Conservation (phyloP, 2,329 filamentous ascomycete genomes). For the Alternaria infectoria region DNA sequence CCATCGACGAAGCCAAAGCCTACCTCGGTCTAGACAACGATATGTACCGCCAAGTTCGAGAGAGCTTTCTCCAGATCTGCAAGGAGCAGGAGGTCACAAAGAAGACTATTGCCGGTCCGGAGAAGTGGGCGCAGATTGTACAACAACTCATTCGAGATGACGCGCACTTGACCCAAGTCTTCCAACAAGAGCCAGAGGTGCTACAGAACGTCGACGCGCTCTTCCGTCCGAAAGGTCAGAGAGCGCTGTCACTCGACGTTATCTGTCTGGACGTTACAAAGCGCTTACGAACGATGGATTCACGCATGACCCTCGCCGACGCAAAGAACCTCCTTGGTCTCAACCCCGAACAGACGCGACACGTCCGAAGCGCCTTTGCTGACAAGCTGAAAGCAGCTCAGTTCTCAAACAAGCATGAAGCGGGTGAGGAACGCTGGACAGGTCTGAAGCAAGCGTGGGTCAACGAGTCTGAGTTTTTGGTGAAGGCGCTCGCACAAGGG, state of each 20-base stretch:
- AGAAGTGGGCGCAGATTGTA: conserved; percentile 76
- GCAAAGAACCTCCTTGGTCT: conserved; percentile 75
- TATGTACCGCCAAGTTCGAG: conserved; percentile 69
- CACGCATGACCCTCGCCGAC: conserved; percentile 73
- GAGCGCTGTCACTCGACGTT: conserved; percentile 74
- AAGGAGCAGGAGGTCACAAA: conserved; percentile 70
- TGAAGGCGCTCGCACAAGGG: conserved; percentile 59
- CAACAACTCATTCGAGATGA: conserved; percentile 69
- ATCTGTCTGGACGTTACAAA: conserved; percentile 85
- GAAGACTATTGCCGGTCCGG: conserved; percentile 76
- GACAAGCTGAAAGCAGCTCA: conserved; percentile 68
- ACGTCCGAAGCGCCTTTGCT: conserved; percentile 70
- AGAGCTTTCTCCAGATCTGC: conserved; percentile 74
- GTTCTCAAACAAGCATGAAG: conserved; percentile 76
- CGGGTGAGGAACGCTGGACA: conserved; percentile 73
- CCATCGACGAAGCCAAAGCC: conserved; percentile 77
- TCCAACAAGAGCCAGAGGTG: conserved; percentile 63
- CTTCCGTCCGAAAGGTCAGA: conserved; percentile 57
- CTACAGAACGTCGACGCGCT: conserved; percentile 49
- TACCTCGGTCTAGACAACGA: conserved; percentile 69
- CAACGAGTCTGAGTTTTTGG: conserved; percentile 62
- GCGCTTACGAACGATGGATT: conserved; percentile 70
- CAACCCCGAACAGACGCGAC: conserved; percentile 71
- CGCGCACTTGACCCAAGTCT: conserved; percentile 66
- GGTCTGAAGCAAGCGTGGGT: conserved; percentile 74